Evolutionary conservation across 1,139 yeast genomes (phyloP), one percentile per base, ranked within the genome.

Genomic region (Hansenula anomala): DNA sequence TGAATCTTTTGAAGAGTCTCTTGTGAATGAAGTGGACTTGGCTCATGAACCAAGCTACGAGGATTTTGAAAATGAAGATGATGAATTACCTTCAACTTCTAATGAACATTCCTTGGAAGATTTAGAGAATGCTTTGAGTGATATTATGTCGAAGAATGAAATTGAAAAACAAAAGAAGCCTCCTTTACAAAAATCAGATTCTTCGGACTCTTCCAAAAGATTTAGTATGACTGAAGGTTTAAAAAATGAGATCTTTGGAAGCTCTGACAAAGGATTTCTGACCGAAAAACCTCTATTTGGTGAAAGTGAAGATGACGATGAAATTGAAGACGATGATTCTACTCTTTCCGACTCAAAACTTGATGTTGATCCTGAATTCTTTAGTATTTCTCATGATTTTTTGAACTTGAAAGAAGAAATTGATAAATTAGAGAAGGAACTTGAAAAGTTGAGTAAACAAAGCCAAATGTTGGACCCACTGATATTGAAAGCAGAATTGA

Each of bases 401-500:
- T 64, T 81, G 40, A 76, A 83, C 38, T 61, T 85, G 16, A 71
- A 82, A 0, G 87, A 82, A 48, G 86, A 83, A 39, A 84, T 88
- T 29, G 64, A 67, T 4, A 70, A 66, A 16, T 58, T 86, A 14
- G 64, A 72, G 6, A 60, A 65, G 6, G 87, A 81, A 18, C 77
- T 88, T n/a, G 78, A 73, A 20, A 72, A 71, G 40, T 63, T 86
- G 26, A 68, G 71, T 33, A 76, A 77, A 41, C 96, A 89, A 55
- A 65, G 76, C 32, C 64, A 69, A 6, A 75, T 89, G 24, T 61
- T 89, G 29, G 75, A 73, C 15, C 84, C 92, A 6, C 66, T 90
- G 37, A 60, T 86, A 23, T 68, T 71, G 33, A 89, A 89, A 54
- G 96, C 97, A 0, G 95, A 87, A 51, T 64, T 89, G 27, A 86